Conservation (phyloP, 768 basidiomycete species). For the Fistulinella prunicolor region DNA sequence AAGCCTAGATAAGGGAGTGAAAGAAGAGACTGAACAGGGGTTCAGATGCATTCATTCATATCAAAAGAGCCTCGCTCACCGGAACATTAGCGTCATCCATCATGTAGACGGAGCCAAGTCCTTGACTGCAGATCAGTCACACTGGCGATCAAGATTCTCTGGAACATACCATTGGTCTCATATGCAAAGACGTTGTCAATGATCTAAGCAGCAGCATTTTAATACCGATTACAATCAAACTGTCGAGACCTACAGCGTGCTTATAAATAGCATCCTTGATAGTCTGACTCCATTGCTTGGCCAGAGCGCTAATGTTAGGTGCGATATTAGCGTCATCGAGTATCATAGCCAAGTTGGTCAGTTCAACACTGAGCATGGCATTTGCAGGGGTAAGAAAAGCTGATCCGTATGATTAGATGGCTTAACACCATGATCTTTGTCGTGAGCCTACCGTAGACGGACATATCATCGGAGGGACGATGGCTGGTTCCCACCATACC, state of each 20-base stretch:
- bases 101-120: conserved; percentile 67
- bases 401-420: conserved; percentile 23
- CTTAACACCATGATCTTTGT: background rate
- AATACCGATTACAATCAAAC: background rate
- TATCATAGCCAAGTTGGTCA: conserved; percentile 56
- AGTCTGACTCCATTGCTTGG: conserved; percentile 54
- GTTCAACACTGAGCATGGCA: conserved; percentile 78
- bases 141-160: background rate
- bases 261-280: conserved; percentile 62
- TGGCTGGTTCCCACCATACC: conserved; percentile 76
- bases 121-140: conserved; percentile 28
- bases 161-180: conserved; percentile 60
- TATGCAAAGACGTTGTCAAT: conserved; percentile 70
- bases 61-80: conserved; percentile 37
- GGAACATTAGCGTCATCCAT: conserved; percentile 90
- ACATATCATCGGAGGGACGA: conserved; percentile 73
- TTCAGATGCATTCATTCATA: background rate
- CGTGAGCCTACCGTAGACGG: conserved; percentile 50
- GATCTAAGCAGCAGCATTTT: conserved; percentile 38
- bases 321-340: conserved; percentile 50
- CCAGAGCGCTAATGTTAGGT: conserved; percentile 50
- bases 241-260: conserved; percentile 44
- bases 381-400: conserved; percentile 79
- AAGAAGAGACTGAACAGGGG: conserved; percentile 54
- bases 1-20: conserved; percentile 80